Conservation (phyloP, 192 early-diverging fungal genomes). For the Coemansia sp. region DNA sequence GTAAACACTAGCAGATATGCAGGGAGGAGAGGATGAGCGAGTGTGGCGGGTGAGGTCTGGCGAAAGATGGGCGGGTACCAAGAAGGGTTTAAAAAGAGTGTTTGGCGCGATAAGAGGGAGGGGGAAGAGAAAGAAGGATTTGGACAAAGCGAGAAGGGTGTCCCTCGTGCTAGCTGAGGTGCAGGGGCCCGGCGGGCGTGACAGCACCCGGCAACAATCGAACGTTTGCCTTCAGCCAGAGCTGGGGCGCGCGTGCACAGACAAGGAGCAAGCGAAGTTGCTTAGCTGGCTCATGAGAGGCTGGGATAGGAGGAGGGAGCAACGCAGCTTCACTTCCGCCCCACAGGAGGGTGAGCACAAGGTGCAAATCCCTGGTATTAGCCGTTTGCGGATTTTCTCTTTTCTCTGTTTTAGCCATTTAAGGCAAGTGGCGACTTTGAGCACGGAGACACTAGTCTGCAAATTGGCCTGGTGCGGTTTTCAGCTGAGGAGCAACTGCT, state of each 20-base stretch:
- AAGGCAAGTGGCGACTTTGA: conserved; percentile 9
- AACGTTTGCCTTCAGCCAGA: conserved; percentile 5
- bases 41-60: neutral
- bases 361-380: neutral
- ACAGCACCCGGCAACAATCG: conserved; percentile 1
- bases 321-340: neutral
- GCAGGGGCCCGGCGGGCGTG: conserved; percentile 3
- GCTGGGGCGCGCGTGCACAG: conserved; percentile 3
- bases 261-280: neutral
- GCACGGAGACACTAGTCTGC: neutral
- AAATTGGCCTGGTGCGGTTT: neutral
- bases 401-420: neutral
- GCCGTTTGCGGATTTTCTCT: neutral
- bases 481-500: neutral
- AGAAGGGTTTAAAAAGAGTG: neutral
- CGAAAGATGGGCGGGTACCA: neutral
- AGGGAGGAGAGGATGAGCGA: neutral
- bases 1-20: neutral
- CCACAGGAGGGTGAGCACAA: neutral
- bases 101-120: neutral
- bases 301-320: neutral
- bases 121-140: neutral
- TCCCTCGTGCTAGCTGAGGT: conserved; percentile 7
- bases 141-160: neutral
- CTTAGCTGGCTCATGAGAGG: neutral